Base-by-base conservation (phyloP, 176 grass and related monocot genomes). In the Eragrostis curvula region DNA sequence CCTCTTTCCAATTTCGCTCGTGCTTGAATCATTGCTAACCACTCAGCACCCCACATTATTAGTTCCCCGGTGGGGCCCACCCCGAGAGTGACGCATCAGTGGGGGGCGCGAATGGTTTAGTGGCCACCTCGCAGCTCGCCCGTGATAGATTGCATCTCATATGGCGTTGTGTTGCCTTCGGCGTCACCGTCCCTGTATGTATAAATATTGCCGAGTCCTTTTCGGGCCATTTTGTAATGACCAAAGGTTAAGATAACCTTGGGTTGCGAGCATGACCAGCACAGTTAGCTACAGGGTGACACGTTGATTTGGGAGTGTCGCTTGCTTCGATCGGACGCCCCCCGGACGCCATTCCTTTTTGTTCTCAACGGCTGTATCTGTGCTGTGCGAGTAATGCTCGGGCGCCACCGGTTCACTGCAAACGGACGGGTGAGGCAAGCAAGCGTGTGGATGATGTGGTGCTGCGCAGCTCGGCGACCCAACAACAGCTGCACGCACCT, bases 11-110 rank as follows among this genome's bases (percentile, higher is more conserved):
- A 71, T 71, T 78, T 32, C 12, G 45, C 73, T 43, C 40, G 73
- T 82, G 73, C 73, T 55, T 24, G 73, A 78, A 78, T 18, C 20
- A 69, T 49, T 18, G 51, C 43, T 62, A 85, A 71, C 63, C 87
- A 61, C 75, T 80, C 49, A 17, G 16, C 15, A 15, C 17, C 0
- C 30, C 61, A 47, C 69, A 84, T 84, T 84, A 88, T 84, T 83
- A 58, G 29, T 3, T 48, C 8, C 17, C 53, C 18, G 20, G 14
- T 16, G 53, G 86, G 50, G 28, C 36, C 81, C 81, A 47, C 68
- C 3, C 0, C 13, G 75, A 84, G 51, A 74, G 68, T 60, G 68
- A 80, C 47, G 32, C 58, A 56, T 67, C 77, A 27, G 68, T 62
- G 30, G 12, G 74, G 20, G 16, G n/a, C 23, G 5, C n/a, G 23